Percentiles rank a stretch among this genome's conserved stretches.
Evolutionary conservation across 176 grass and related monocot genomes (phyloP).

Genomic region (Oryza australiensis): DNA sequence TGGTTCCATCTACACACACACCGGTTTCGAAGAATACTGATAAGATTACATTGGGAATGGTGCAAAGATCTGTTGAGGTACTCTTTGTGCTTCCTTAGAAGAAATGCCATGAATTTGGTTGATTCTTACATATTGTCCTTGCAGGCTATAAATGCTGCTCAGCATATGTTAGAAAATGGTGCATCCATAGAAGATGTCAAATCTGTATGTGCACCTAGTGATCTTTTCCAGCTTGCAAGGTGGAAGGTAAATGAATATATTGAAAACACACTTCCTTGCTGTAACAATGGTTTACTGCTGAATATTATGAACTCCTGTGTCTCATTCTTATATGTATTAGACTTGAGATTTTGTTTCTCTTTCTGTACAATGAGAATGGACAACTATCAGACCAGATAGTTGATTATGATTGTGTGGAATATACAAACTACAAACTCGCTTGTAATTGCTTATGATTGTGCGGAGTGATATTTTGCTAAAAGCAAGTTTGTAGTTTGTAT

Average conservation of each 20-base stretch:
- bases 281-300: not conserved
- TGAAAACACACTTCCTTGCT: not conserved
- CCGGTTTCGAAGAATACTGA: constrained; percentile 28
- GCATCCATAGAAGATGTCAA: constrained; percentile 48
- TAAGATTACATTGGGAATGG: constrained; percentile 55
- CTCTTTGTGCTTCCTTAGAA: constrained; percentile 13
- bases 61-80: constrained; percentile 77
- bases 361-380: not conserved
- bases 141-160: constrained; percentile 50
- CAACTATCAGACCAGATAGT: not conserved
- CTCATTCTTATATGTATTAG: not conserved
- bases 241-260: constrained; percentile 57
- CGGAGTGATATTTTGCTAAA: not conserved
- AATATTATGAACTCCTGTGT: not conserved
- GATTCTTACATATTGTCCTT: constrained; percentile 36
- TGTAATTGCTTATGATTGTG: not conserved
- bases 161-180: constrained; percentile 63
- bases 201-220: constrained; percentile 55
- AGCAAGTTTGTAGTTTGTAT: not conserved
- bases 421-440: no score
- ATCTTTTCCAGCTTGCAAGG: constrained; percentile 49
- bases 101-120: constrained; percentile 4
- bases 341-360: not conserved
- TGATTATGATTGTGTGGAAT: not conserved
- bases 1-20: constrained; percentile 51